Conservation (phyloP, 192 early-diverging fungal species). For the Obelidium mucronatum region DNA sequence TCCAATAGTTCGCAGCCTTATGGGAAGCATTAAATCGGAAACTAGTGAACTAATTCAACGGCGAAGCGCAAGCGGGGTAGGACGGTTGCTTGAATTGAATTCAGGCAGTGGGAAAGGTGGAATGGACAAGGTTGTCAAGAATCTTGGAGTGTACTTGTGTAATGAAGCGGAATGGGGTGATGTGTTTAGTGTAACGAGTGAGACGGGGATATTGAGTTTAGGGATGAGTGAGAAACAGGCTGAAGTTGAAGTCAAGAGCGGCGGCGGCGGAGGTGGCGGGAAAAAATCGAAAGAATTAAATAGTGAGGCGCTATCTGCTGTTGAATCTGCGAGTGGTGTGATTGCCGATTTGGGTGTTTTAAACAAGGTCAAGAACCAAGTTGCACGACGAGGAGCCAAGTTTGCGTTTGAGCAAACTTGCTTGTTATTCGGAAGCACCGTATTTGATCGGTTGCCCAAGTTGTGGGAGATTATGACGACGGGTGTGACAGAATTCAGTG, state of each 20-base stretch:
- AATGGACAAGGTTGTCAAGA: conserved; percentile 88
- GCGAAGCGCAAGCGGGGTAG: conserved; percentile 62
- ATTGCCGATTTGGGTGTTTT: conserved; percentile 25
- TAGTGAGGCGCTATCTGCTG: conserved; percentile 13
- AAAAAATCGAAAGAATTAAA: conserved; percentile 40
- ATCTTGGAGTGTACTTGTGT: conserved; percentile 85
- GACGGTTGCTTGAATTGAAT: conserved; percentile 67
- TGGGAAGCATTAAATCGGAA: conserved; percentile 83
- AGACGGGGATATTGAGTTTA: conserved; percentile 32
- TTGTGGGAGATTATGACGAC: conserved; percentile 68
- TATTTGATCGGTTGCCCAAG: conserved; percentile 77
- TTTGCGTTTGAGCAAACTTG: conserved; percentile 66
- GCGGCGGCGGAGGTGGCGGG: conserved; percentile 38
- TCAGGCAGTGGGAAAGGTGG: conserved; percentile 53
- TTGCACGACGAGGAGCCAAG: conserved; percentile 53
- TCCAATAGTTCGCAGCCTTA: conserved; percentile 83
- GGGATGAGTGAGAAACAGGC: conserved; percentile 31
- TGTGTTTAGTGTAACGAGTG: conserved; percentile 26
- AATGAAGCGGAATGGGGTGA: conserved; percentile 67
- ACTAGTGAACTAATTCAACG: conserved; percentile 59
- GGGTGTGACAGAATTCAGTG: conserved; percentile 49
- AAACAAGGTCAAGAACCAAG: conserved; percentile 30
- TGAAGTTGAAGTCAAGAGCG: conserved; percentile 38
- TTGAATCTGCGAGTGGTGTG: conserved; percentile 28
- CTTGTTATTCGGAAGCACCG: conserved; percentile 63